Evolutionary conservation across 169 alveolate genomes (phyloP), one percentile per base, ranked within the genome.

Genomic region (Cryptosporidium viatorum): DNA sequence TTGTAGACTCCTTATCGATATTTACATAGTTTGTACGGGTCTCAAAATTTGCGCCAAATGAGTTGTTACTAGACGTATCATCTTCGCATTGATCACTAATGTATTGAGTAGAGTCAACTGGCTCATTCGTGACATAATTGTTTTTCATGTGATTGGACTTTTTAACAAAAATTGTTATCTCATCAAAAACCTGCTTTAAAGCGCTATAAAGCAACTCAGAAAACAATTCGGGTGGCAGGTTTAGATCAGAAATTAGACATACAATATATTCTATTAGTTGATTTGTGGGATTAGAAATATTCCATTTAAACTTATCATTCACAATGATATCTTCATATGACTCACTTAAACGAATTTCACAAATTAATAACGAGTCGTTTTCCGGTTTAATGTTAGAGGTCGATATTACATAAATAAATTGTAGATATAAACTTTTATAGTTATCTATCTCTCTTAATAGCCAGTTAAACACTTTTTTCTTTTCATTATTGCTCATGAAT

Each of bases 251-350:
- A 29, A 80, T 58, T 26, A 80, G 23, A 21, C 43, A 29, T 21
- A 29, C 69, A 12, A 80, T 39, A 21, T 80, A 41, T 29, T 45
- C 45, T 26, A 16, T 39, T 45, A 80, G 33, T 51, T 33, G 26
- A 21, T 23, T 23, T 41, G 89, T 59, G n/a, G 89, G 50, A 37
- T 60, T 52, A 6, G 80, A 80, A 39, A 80, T 80, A 21, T 80
- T 80, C 89, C 89, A 80, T 35, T 80, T 65, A 33, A 80, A 80
- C 75, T 23, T 80, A 16, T 80, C 89, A 1, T 31, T 80, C 5
- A 80, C 41, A n/a, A 62, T 65, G 26, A 80, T n/a, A 80, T 80
- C 89, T 9, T 43, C 89, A 41, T 62, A 41, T n/a, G 75, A 43
- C 29, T 80, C 89, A 48, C n/a, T 60, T 62, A 80, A 48, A 43